Evolutionary conservation across 2,329 filamentous ascomycete genomes (phyloP), one percentile per base, ranked within the genome.

Genomic region (Fulvia fulva): DNA sequence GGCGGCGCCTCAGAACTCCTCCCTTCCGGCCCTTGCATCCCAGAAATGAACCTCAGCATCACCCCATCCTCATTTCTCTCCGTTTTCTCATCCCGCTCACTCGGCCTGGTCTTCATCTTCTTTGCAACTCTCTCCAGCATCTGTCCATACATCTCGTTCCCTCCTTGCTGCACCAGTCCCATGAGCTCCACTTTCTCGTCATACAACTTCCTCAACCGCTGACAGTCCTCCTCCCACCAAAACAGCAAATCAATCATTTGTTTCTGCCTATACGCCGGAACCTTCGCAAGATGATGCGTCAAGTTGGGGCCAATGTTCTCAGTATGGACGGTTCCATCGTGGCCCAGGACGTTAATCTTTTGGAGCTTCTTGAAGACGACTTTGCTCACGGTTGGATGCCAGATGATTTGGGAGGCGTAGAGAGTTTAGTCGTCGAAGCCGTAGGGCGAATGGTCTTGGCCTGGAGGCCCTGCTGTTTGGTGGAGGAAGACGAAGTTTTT

Each of bases 41-140:
- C 41, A 11, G 12, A 6, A 5, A 16, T 14, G 28, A 53, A 44
- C 52, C 53, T 26, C n/a, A 55, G 30, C 25, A 52, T 59, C 50
- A 64, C 32, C 44, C 59, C 50, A 65, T 66, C 66, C 75, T 73
- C 54, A 80, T 74, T 67, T 71, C 43, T 52, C 47, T 59, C 57
- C 3, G 53, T 26, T 11, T 8, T 28, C 32, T 52, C 52, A 30
- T 52, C 21, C 21, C 57, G 19, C 23, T 52, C 53, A 43, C 52
- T 53, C 12, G 57, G 57, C 34, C 19, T 56, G 6, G 37, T n/a
- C 47, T 26, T 46, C 4, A 47, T 52, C 47, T 56, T 59, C 21
- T 32, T 25, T 23, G 45, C 23, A 7, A 56, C 57, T 25, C 57
- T 43, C 21, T 55, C 45, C 34, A 56, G 26, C 23, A 59, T 25